Evolutionary conservation across 495 filamentous ascomycete species (phyloP).

Genomic region (Tuber magnatum): DNA sequence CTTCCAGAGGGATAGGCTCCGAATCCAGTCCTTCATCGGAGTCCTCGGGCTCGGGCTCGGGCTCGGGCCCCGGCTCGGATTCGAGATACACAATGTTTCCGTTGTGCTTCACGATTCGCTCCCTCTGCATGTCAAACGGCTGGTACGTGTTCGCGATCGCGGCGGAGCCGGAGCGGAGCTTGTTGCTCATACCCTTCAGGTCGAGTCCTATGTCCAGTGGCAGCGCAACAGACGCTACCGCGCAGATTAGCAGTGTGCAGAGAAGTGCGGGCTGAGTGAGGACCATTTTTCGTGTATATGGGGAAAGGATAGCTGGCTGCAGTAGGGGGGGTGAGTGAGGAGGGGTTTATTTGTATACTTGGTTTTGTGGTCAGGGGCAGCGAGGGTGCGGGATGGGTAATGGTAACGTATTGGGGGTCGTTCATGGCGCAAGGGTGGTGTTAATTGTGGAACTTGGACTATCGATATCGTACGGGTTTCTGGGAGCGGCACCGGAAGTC

Average conservation of each 20-base stretch:
- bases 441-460: background rate
- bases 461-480: background rate
- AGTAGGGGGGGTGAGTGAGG: background rate
- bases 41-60: background rate
- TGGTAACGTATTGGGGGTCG: background rate
- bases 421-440: background rate
- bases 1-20: background rate
- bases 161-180: slow-evolving; percentile 31
- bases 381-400: background rate
- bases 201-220: slow-evolving; percentile 13
- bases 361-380: background rate
- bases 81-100: slow-evolving; percentile 6
- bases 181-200: slow-evolving; percentile 32
- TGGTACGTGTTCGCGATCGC: slow-evolving; percentile 30
- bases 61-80: background rate
- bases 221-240: background rate
- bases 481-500: background rate
- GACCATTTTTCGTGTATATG: background rate
- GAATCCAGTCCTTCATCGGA: background rate
- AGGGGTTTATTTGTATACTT: background rate
- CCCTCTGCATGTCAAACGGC: slow-evolving; percentile 22
- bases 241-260: background rate
- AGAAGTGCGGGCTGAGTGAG: background rate
- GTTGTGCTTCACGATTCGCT: slow-evolving; percentile 20
- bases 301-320: background rate